These are phyloP conservation scores for Hypoxylon fragiforme DNA, from an alignment of 495 filamentous ascomycete genomes.

Conservation along the genomic window DNA sequence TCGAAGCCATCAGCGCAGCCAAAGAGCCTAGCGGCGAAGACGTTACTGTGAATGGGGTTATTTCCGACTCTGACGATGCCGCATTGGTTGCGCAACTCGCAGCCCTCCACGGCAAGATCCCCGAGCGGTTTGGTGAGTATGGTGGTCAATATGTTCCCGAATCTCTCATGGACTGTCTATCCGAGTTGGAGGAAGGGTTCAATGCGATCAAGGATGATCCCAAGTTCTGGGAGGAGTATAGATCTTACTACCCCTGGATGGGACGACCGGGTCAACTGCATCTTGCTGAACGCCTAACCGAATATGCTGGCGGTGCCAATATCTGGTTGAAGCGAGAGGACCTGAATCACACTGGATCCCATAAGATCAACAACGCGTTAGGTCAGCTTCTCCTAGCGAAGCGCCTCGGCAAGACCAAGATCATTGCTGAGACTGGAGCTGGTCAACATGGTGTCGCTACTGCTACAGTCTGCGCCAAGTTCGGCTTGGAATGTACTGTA, in stretches of 20 bases:
- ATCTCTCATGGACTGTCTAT: slow-evolving; percentile 94
- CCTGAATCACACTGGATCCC: slow-evolving; percentile 81
- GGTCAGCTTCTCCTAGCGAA: slow-evolving; percentile 85
- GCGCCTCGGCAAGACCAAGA: slow-evolving; percentile 84
- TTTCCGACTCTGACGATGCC: slow-evolving; percentile 47
- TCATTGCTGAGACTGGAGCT: slow-evolving; percentile 96
- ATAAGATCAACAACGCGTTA: slow-evolving; percentile 98
- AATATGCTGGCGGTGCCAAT: slow-evolving; percentile 84
- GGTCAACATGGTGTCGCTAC: slow-evolving; percentile 96
- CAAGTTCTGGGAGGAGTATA: slow-evolving; percentile 95
- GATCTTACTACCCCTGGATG: slow-evolving; percentile 97
- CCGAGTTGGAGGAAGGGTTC: slow-evolving; percentile 91
- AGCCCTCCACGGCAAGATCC: slow-evolving; percentile 59
- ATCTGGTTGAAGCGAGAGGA: slow-evolving; percentile 97
- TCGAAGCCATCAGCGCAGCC: slow-evolving; percentile 62
- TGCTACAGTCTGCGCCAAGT: slow-evolving; percentile 94
- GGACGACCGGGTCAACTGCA: slow-evolving; percentile 91
- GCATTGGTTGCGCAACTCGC: slow-evolving; percentile 51
- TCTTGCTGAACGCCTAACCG: slow-evolving; percentile 82
- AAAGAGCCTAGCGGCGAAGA: slow-evolving; percentile 53
- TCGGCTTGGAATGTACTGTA: slow-evolving; percentile 92
- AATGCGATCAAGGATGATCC: slow-evolving; percentile 81
- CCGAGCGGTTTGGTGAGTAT: slow-evolving; percentile 92
- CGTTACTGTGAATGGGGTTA: slow-evolving; percentile 62
- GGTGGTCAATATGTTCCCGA: slow-evolving; percentile 99